Evolutionary conservation across 2,329 filamentous ascomycete species (phyloP).

Genomic region (Alternaria sp.): DNA sequence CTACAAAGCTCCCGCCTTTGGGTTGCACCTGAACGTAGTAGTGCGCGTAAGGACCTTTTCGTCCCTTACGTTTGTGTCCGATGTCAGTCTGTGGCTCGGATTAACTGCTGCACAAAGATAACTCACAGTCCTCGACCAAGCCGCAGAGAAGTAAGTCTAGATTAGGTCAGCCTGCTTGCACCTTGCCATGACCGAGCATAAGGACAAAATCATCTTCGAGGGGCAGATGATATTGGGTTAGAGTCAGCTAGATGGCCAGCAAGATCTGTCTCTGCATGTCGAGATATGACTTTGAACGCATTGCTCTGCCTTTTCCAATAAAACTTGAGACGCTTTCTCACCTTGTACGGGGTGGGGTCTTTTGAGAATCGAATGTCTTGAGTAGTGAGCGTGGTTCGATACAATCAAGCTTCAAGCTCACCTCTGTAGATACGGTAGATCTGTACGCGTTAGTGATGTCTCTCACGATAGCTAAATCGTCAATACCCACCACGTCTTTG

Average conservation of each 20-base stretch:
- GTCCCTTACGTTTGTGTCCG: constrained; percentile 76
- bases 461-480: neutral
- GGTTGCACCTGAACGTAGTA: constrained; percentile 90
- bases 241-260: neutral
- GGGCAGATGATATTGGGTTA: neutral
- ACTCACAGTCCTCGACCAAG: constrained; percentile 7
- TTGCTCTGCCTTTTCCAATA: too few relatives aligned
- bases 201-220: neutral
- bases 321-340: constrained; percentile 49
- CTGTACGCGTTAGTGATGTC: constrained; percentile 48
- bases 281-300: neutral
- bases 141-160: constrained; percentile 6
- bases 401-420: constrained; percentile 13
- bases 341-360: constrained; percentile 89
- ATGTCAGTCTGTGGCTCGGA: constrained; percentile 29
- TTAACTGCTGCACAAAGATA: neutral
- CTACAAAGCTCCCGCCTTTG: constrained; percentile 71
- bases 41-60: constrained; percentile 72
- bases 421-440: constrained; percentile 83
- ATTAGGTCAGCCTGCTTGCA: neutral
- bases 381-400: constrained; percentile 5
- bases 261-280: neutral
- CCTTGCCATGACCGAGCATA: neutral
- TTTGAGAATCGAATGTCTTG: constrained; percentile 82
- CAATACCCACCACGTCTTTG: constrained; percentile 74